A percentile compares a stretch with the other conserved stretches of the same genome.
These are phyloP conservation scores for Carnegiea gigantea DNA, from an alignment of 179 eudicot genomes.

Conservation along the genomic window DNA sequence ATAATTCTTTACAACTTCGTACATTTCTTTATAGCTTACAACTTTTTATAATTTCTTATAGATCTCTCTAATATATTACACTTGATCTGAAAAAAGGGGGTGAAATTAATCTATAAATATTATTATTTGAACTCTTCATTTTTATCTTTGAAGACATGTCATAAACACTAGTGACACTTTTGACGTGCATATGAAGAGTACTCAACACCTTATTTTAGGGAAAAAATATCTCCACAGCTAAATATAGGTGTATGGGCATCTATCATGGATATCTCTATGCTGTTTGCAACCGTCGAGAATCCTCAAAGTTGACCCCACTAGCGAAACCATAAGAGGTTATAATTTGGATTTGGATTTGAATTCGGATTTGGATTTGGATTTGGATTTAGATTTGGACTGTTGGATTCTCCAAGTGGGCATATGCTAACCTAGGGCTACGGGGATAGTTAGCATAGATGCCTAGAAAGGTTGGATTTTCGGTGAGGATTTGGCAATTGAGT, in stretches of 20 bases:
- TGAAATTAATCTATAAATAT: no score
- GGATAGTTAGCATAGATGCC: neutral
- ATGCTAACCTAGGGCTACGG: neutral
- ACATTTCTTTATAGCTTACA: no score
- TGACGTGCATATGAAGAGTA: no score
- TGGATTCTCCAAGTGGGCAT: neutral
- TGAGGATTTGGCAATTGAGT: neutral
- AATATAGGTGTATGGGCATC: neutral
- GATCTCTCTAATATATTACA: no score
- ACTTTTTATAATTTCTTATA: no score
- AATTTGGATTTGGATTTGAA: neutral
- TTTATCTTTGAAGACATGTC: no score
- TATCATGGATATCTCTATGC: neutral
- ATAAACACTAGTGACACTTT: no score
- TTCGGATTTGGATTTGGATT: neutral
- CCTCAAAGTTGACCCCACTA: neutral
- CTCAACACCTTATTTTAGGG: no score
- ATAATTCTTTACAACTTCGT: no score
- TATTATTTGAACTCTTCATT: no score
- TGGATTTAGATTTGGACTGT: neutral
- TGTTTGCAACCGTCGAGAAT: neutral
- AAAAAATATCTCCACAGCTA: neutral
- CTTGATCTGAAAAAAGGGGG: no score
- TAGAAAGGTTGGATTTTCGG: conserved; percentile 18
- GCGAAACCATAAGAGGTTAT: neutral